These are phyloP conservation scores for Boletus patriciae DNA, from an alignment of 768 basidiomycete genomes.

Conservation along the genomic window DNA sequence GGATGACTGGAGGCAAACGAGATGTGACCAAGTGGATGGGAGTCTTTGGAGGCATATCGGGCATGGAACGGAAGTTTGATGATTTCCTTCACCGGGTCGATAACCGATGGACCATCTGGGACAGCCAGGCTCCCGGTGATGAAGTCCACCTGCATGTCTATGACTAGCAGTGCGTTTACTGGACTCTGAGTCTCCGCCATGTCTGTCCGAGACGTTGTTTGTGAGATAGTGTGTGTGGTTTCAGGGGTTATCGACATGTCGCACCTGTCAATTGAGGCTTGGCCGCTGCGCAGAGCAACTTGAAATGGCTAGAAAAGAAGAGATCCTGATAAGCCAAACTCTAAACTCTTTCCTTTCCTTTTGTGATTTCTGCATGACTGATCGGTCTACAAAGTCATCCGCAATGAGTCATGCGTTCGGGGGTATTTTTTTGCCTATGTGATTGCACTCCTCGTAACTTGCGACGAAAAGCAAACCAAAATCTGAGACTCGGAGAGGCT, in stretches of 20 bases:
- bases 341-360: not conserved
- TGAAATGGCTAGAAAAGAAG: not conserved
- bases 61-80: conserved; percentile 54
- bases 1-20: conserved; percentile 64
- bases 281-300: not conserved
- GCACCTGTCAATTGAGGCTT: not conserved
- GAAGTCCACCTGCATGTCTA: conserved; percentile 88
- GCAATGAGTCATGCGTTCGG: too few species aligned
- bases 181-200: conserved; percentile 13
- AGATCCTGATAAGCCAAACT: too few species aligned
- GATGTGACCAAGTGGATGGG: conserved; percentile 61
- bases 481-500: too few species aligned
- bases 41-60: conserved; percentile 57
- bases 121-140: conserved; percentile 74
- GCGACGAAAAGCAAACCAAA: too few species aligned
- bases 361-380: too few species aligned
- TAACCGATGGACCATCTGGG: conserved; percentile 54
- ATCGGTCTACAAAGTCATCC: too few species aligned
- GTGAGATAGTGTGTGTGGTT: not conserved
- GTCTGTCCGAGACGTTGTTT: conserved; percentile 2
- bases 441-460: too few species aligned
- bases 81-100: conserved; percentile 57
- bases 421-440: too few species aligned
- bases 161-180: conserved; percentile 56
- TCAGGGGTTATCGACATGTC: not conserved